Evolutionary conservation across 208 protist species (phyloP), one percentile per base, ranked within the genome.

Genomic region (Tritrichomonas musculus): DNA sequence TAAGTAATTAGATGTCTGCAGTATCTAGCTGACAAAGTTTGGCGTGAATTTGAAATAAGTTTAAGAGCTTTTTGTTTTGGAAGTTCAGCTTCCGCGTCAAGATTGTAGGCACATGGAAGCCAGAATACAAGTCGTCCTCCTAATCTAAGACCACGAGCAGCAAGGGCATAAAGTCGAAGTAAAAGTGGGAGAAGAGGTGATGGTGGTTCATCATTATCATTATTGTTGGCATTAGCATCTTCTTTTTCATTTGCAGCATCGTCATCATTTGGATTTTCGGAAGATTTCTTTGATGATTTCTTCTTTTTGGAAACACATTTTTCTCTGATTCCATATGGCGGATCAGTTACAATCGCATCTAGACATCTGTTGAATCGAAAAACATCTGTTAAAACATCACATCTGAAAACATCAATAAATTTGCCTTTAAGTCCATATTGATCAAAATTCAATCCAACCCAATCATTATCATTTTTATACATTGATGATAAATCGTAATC

Each of bases 291-390:
- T n/a, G n/a, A n/a, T n/a, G n/a, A n/a, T n/a, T n/a, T n/a, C n/a
- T n/a, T n/a, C n/a, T n/a, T n/a, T n/a, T n/a, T n/a, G 3, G 64
- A 8, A n/a, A 69, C 27, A 69, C 64, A 69, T 49, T 88, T 88
- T 20, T 88, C 77, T 53, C 77, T 53, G n/a, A 88, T 88, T 39
- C 77, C 77, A 88, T 88, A 88, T 33, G 77, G 77, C 44, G 77
- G 77, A 88, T 88, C 77, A 41, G 77, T 88, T 14, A 88, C 77
- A 60, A 88, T 88, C 39, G 77, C 77, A 57, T 88, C 77, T 13
- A 88, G 36, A 33, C 27, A 39, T 20, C 30, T 39, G 22, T 57
- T 47, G 44, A 57, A 88, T 0, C 47, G 20, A 22, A 60, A 20
- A 39, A 53, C 47, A 60, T 39, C 47, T 53, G 47, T 53, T 1